These are phyloP conservation scores for Elongisporangium senticosum DNA, from an alignment of 352 stramenopile species.

Conservation along the genomic window DNA sequence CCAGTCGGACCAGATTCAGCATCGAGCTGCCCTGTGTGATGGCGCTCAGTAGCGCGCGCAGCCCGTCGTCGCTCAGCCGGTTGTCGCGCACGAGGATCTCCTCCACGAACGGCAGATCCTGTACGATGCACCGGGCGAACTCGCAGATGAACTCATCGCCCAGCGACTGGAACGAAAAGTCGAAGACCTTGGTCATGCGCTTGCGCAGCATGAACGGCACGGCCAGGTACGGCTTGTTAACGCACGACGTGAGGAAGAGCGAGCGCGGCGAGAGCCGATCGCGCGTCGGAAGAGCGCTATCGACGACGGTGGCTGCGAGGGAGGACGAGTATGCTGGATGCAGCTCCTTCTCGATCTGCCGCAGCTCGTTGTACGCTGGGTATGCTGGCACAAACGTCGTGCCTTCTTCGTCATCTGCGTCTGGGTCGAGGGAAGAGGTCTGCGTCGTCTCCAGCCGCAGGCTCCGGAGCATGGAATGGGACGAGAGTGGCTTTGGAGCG, in stretches of 20 bases:
- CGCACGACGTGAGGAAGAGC: slow-evolving; percentile 48
- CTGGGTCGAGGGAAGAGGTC: slow-evolving; percentile 5
- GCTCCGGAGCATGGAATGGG: slow-evolving; percentile 1
- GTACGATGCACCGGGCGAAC: slow-evolving; percentile 53
- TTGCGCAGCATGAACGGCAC: slow-evolving; percentile 62
- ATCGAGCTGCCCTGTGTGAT: slow-evolving; percentile 47
- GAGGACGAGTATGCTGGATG: slow-evolving; percentile 12
- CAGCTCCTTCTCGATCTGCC: slow-evolving; percentile 24
- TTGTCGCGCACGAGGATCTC: slow-evolving; percentile 87
- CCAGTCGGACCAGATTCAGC: slow-evolving; percentile 40
- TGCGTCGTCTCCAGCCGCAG: slow-evolving; percentile 13
- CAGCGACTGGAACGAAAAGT: slow-evolving; percentile 81
- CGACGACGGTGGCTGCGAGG: slow-evolving; percentile 6
- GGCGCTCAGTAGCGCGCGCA: slow-evolving; percentile 51
- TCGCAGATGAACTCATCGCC: slow-evolving; percentile 59
- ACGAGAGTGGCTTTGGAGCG: slow-evolving; percentile 5
- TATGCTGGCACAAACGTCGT: slow-evolving; percentile 35
- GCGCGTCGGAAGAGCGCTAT: slow-evolving; percentile 21
- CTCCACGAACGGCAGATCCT: slow-evolving; percentile 59
- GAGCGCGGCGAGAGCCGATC: slow-evolving; percentile 62
- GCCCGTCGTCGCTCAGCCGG: slow-evolving; percentile 68
- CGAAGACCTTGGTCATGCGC: slow-evolving; percentile 59
- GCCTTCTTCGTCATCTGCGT: neutral
- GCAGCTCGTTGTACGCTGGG: slow-evolving; percentile 35
- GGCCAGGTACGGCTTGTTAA: slow-evolving; percentile 42